Percentiles rank a stretch among this genome's conserved stretches.
Evolutionary conservation across 192 early-diverging fungal genomes (phyloP).

Genomic region (Oehlia diaphana): DNA sequence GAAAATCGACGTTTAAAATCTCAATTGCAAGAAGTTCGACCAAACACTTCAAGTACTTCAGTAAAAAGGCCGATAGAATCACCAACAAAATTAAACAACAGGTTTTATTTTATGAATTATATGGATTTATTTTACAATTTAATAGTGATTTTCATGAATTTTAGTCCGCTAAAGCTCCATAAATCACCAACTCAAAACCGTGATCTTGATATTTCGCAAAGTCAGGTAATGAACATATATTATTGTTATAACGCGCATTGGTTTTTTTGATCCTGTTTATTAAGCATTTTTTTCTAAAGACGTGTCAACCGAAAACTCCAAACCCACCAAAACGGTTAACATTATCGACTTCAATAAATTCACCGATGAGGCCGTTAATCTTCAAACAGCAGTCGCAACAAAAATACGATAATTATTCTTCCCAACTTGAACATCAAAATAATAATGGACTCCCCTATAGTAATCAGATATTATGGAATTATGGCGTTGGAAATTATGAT

Average conservation of each 20-base stretch:
- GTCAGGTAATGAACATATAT: neutral
- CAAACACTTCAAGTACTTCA: neutral
- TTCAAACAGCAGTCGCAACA: neutral
- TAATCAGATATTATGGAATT: neutral
- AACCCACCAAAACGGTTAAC: conserved; percentile 17
- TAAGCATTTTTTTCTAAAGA: neutral
- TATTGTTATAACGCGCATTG: neutral
- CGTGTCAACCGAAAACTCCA: conserved; percentile 3
- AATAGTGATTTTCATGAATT: neutral
- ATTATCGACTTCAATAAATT: neutral
- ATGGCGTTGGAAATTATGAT: neutral
- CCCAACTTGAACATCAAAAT: neutral
- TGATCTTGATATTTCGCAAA: neutral
- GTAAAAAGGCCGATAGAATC: neutral
- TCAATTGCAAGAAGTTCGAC: conserved; percentile 4
- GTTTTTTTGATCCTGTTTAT: neutral
- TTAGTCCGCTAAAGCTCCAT: neutral
- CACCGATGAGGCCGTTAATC: neutral
- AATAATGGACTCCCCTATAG: neutral
- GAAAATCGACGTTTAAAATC: conserved; percentile 19
- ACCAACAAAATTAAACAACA: neutral
- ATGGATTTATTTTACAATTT: neutral
- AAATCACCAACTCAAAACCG: neutral
- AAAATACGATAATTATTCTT: neutral
- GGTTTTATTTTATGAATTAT: neutral